Evolutionary conservation across 176 grass and related monocot species (phyloP).

Genomic region (Eleusine coracana): DNA sequence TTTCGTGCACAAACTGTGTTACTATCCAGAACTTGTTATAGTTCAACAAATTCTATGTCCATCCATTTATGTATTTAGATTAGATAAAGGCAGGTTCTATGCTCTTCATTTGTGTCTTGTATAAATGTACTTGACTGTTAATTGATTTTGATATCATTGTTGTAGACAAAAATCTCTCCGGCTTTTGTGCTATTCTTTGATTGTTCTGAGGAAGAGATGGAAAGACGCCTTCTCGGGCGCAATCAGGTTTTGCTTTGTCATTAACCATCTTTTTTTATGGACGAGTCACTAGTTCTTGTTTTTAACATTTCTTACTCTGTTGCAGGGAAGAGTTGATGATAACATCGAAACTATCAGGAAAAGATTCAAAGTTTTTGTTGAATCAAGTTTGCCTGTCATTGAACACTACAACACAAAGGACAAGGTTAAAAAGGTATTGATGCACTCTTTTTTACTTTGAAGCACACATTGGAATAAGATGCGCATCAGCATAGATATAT

Average conservation of each 20-base stretch:
- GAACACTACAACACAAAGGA: conserved; percentile 63
- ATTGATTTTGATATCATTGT: conserved; percentile 33
- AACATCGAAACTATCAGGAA: conserved; percentile 97
- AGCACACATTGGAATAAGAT: conserved; percentile 1
- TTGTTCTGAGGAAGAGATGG: conserved; percentile 93
- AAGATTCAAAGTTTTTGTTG: conserved; percentile 84
- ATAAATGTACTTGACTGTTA: background rate
- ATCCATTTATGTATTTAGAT: background rate
- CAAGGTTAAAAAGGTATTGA: conserved; percentile 82
- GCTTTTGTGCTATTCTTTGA: conserved; percentile 85
- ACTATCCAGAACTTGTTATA: background rate
- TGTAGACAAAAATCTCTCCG: conserved; percentile 83
- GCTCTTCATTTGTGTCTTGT: background rate
- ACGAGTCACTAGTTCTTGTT: conserved; percentile 1
- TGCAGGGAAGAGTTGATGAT: conserved; percentile 96
- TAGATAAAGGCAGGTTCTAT: background rate
- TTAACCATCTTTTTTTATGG: background rate
- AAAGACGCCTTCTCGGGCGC: conserved; percentile 78
- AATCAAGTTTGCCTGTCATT: conserved; percentile 95
- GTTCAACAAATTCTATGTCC: background rate
- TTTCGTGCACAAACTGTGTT: background rate
- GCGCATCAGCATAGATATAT: background rate
- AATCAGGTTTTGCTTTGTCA: conserved; percentile 67
- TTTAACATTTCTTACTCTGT: conserved; percentile 34
- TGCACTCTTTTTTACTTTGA: background rate